These are phyloP conservation scores for Crotalaria pallida DNA, from an alignment of 306 rosid species.

Conservation along the genomic window DNA sequence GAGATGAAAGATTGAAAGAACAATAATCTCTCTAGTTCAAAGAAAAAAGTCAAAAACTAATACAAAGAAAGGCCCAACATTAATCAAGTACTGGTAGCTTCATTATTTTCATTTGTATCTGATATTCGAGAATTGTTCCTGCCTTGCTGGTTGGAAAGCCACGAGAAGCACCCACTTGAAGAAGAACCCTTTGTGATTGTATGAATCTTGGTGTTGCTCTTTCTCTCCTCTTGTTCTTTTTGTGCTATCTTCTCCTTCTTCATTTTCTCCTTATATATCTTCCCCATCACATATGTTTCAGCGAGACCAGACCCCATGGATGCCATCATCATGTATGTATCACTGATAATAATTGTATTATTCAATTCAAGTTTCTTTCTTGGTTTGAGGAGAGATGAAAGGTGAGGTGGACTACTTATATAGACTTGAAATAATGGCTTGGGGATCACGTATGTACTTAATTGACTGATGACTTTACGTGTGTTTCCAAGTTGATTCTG, in stretches of 20 bases:
- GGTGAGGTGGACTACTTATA: too few relatives aligned
- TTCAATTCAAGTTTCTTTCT: neutral
- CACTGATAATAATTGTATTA: too few relatives aligned
- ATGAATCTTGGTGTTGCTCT: neutral
- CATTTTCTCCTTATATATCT: constrained; percentile 34
- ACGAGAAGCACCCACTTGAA: constrained; percentile 43
- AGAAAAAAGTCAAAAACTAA: neutral
- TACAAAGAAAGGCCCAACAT: neutral
- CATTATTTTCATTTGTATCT: neutral
- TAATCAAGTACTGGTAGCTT: neutral
- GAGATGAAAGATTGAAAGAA: neutral
- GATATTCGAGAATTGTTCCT: neutral
- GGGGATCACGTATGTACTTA: too few relatives aligned
- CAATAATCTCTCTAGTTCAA: neutral
- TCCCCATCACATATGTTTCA: constrained; percentile 30
- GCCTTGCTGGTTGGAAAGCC: constrained; percentile 23
- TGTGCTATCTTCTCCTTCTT: neutral
- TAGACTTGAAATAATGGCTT: too few relatives aligned
- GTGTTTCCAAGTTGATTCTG: too few relatives aligned
- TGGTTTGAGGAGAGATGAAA: too few relatives aligned
- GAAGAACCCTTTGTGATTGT: neutral
- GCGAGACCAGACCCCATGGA: constrained; percentile 21
- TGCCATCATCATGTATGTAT: neutral
- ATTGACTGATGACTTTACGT: too few relatives aligned
- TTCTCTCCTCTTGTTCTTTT: constrained; percentile 2